phyloP scores from a whole-genome alignment of 2,329 filamentous ascomycete genomes.

The Fusarium udum region DNA sequence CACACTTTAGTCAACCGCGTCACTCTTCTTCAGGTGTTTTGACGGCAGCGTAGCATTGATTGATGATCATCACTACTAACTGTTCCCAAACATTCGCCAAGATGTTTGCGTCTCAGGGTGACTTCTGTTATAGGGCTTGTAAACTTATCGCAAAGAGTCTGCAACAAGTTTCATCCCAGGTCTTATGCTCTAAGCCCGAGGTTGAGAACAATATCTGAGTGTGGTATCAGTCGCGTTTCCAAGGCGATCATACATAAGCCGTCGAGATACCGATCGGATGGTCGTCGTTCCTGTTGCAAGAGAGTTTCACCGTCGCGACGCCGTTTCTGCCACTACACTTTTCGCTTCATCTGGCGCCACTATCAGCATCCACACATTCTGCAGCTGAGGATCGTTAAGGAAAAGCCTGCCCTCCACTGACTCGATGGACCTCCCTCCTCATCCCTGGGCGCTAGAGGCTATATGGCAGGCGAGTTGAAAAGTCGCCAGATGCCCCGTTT shows the following conservation, averaged over 20 bases:
- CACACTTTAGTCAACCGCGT: not conserved
- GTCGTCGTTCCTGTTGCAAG: constrained; percentile 33
- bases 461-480: not conserved
- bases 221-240: constrained; percentile 26
- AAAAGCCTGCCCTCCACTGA: not conserved
- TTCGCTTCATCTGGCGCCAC: constrained; percentile 22
- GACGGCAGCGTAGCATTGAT: constrained; percentile 4
- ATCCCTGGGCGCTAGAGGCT: constrained; percentile 11
- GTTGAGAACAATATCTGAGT: not conserved
- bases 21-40: not conserved
- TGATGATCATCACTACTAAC: not conserved
- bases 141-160: constrained; percentile 10
- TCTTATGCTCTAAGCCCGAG: not conserved
- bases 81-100: constrained; percentile 10
- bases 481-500: constrained; percentile 23
- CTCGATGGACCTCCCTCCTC: constrained; percentile 2
- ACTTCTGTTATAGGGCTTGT: constrained; percentile 18
- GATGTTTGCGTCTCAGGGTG: constrained; percentile 6
- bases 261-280: constrained; percentile 23
- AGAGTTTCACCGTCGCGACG: constrained; percentile 37
- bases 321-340: constrained; percentile 20
- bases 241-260: constrained; percentile 34
- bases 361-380: not conserved
- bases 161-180: constrained; percentile 26
- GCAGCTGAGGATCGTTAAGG: not conserved